Conservation (phyloP, 2,329 filamentous ascomycete genomes). For the Sordariomycetes sp. region DNA sequence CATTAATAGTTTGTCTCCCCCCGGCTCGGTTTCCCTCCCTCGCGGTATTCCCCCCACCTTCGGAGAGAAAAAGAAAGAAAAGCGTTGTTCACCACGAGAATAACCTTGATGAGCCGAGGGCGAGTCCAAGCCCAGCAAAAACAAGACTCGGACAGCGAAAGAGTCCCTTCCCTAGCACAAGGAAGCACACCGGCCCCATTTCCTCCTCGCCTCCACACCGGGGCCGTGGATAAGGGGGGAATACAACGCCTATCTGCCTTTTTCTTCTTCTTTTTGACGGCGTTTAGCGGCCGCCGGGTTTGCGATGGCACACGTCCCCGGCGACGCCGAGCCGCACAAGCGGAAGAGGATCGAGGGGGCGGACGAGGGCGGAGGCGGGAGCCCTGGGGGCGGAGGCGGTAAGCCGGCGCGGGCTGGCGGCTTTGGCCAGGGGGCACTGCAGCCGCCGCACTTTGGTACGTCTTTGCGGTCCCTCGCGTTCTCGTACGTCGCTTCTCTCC, state of each 20-base stretch:
- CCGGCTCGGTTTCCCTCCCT: background rate
- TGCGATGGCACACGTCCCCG: background rate
- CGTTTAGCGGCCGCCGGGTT: background rate
- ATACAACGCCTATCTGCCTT: too few relatives aligned
- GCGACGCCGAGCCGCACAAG: constrained; percentile 1
- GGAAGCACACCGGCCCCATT: background rate
- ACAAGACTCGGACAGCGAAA: background rate
- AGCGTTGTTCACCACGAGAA: background rate
- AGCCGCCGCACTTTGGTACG: background rate
- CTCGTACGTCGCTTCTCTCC: background rate
- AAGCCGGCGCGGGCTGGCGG: background rate
- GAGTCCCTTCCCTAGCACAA: background rate
- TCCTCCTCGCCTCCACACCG: background rate
- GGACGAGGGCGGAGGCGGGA: constrained; percentile 30
- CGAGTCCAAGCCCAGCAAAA: background rate
- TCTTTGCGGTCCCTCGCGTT: background rate
- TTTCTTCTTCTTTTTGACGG: too few relatives aligned
- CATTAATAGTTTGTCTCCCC: background rate
- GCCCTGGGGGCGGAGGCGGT: constrained; percentile 30
- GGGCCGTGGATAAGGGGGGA: background rate
- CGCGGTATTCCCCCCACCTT: background rate
- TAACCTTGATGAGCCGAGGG: background rate
- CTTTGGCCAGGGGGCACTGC: background rate
- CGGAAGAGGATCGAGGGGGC: constrained; percentile 15
- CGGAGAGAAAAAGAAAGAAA: background rate